phyloP scores from a whole-genome alignment of 768 basidiomycete species.

The Psilocybe sp. region DNA sequence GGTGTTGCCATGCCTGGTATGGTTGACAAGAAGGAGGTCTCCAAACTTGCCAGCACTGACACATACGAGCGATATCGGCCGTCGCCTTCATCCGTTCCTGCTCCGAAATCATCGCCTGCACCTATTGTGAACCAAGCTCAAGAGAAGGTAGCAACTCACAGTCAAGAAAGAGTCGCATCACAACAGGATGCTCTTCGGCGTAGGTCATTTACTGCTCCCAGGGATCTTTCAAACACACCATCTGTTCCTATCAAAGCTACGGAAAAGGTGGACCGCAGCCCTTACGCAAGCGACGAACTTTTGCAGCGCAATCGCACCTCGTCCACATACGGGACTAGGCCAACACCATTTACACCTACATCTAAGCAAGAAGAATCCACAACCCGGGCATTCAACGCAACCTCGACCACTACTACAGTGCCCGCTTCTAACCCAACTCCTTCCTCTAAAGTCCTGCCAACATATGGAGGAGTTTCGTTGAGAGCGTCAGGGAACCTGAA shows the following conservation, averaged over 20 bases:
- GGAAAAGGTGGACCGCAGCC: too few species aligned
- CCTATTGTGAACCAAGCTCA: neutral
- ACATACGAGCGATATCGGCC: conserved; percentile 22
- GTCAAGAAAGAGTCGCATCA: conserved; percentile 1
- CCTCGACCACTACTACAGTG: too few species aligned
- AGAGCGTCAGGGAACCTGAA: too few species aligned
- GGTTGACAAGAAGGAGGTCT: conserved; percentile 25
- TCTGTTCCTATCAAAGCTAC: neutral
- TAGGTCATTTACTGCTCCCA: conserved; percentile 9
- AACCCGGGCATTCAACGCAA: too few species aligned
- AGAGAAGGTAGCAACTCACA: conserved; percentile 1
- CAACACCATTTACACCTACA: too few species aligned
- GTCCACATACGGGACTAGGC: too few species aligned
- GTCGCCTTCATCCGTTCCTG: conserved; percentile 2
- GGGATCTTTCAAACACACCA: neutral
- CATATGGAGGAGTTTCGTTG: too few species aligned
- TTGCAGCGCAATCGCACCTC: too few species aligned
- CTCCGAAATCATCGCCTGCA: conserved; percentile 3
- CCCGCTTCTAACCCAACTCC: too few species aligned
- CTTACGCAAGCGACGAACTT: too few species aligned
- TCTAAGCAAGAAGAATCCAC: too few species aligned
- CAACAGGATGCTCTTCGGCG: neutral
- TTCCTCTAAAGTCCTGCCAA: too few species aligned
- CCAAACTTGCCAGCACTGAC: conserved; percentile 16
- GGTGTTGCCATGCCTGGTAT: conserved; percentile 79